phyloP scores from a whole-genome alignment of 2,329 filamentous ascomycete genomes.

The Clonostachys rosea region DNA sequence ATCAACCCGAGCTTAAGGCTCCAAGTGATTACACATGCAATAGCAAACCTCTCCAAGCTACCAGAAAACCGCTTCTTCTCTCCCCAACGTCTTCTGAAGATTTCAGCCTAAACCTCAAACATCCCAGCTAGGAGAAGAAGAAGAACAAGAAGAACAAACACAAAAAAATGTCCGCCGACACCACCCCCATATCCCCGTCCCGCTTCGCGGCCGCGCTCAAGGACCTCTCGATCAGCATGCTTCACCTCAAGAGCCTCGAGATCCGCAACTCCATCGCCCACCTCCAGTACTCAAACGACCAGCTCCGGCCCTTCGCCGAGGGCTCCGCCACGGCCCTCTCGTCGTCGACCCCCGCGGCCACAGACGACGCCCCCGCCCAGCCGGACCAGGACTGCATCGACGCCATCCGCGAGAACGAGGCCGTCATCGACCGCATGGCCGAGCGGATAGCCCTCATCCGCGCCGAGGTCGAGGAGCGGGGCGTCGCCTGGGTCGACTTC shows the following conservation, averaged over 20 bases:
- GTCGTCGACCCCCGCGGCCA: constrained; percentile 3
- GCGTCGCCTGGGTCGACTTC: constrained; percentile 53
- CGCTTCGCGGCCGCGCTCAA: constrained; percentile 65
- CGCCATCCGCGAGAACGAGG: constrained; percentile 68
- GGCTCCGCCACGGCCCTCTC: constrained; percentile 28
- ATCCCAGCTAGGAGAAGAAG: too few species aligned
- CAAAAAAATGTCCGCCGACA: constrained; percentile 53
- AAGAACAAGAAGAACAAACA: not conserved
- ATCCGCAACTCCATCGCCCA: constrained; percentile 71
- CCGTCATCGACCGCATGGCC: constrained; percentile 63
- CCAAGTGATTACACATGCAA: too few species aligned
- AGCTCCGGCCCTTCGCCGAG: constrained; percentile 65
- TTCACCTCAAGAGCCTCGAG: constrained; percentile 72
- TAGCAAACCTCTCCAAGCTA: too few species aligned
- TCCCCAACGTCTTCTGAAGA: too few species aligned
- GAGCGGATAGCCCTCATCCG: constrained; percentile 60
- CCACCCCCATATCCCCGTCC: constrained; percentile 54
- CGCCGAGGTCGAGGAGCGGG: constrained; percentile 57
- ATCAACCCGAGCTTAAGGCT: too few species aligned
- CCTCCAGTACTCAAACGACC: constrained; percentile 68
- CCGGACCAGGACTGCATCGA: constrained; percentile 69
- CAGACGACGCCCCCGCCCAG: constrained; percentile 4
- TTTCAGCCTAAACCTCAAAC: too few species aligned
- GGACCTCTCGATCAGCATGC: constrained; percentile 59
- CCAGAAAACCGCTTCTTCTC: too few species aligned